Percentiles rank a stretch among this genome's conserved stretches.
These are phyloP conservation scores for Sarocladium strictum DNA, from an alignment of 2,329 filamentous ascomycete genomes.

Conservation along the genomic window DNA sequence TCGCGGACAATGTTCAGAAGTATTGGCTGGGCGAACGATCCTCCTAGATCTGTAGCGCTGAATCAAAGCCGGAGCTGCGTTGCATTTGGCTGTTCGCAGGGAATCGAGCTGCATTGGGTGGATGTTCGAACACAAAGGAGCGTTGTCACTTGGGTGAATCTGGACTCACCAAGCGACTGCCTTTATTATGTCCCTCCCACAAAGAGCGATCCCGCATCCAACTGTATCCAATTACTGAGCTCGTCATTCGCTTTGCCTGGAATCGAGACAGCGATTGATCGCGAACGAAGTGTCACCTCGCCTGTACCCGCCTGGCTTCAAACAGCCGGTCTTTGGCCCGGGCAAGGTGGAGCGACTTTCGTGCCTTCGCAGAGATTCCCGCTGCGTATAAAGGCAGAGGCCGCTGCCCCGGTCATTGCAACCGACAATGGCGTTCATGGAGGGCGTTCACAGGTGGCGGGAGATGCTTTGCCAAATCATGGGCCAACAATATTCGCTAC, in stretches of 20 bases:
- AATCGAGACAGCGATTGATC: too few species aligned
- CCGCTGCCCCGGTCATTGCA: background rate
- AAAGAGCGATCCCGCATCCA: slow-evolving; percentile 34
- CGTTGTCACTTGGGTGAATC: slow-evolving; percentile 48
- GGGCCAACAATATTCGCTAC: slow-evolving; percentile 57
- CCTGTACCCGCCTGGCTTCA: too few species aligned
- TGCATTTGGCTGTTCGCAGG: slow-evolving; percentile 57
- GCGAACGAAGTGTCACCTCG: too few species aligned
- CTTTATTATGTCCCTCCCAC: slow-evolving; percentile 55
- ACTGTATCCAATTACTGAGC: background rate
- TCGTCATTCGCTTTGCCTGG: background rate
- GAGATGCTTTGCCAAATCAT: slow-evolving; percentile 41
- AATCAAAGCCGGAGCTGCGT: slow-evolving; percentile 60
- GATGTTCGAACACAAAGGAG: slow-evolving; percentile 40
- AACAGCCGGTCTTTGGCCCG: too few species aligned
- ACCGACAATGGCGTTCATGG: background rate
- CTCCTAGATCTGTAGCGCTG: slow-evolving; percentile 58
- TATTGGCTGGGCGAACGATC: slow-evolving; percentile 55
- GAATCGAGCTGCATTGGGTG: slow-evolving; percentile 58
- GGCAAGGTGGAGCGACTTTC: too few species aligned
- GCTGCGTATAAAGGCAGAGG: background rate
- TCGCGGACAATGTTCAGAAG: slow-evolving; percentile 31
- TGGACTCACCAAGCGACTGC: slow-evolving; percentile 47
- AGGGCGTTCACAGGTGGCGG: background rate
- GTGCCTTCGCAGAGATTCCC: background rate